A percentile compares a stretch with the other conserved stretches of the same genome.
Evolutionary conservation across 768 basidiomycete species (phyloP).

Genomic region (Lentinula lateritia): DNA sequence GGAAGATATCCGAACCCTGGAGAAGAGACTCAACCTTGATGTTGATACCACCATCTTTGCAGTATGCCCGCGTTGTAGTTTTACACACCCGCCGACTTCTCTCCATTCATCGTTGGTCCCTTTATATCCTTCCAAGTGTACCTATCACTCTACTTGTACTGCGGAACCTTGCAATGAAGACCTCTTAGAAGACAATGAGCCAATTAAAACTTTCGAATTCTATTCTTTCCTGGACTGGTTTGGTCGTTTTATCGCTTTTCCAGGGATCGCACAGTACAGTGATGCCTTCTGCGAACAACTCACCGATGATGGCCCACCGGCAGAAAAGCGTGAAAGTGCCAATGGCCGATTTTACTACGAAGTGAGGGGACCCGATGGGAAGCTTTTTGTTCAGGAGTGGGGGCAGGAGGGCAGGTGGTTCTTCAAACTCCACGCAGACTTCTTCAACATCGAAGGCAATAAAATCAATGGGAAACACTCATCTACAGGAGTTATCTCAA

Average conservation of each 20-base stretch:
- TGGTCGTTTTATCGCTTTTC: not conserved
- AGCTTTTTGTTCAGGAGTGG: not conserved
- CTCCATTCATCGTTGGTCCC: not conserved
- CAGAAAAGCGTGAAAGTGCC: not conserved
- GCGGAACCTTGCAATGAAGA: not conserved
- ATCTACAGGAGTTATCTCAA: not conserved
- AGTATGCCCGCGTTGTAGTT: not conserved
- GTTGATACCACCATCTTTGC: not conserved
- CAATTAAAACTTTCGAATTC: constrained; percentile 1
- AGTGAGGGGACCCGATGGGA: not conserved
- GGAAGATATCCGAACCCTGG: not conserved
- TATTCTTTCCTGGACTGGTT: constrained; percentile 1
- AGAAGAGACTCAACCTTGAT: not conserved
- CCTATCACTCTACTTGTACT: not conserved
- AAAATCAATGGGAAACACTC: not conserved
- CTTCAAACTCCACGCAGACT: not conserved
- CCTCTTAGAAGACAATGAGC: not conserved
- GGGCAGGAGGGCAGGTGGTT: not conserved
- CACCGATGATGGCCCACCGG: not conserved
- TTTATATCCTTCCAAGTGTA: not conserved
- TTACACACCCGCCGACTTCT: not conserved
- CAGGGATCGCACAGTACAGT: not conserved
- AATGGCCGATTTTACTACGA: not conserved
- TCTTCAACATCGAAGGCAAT: not conserved
- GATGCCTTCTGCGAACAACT: not conserved